Evolutionary conservation across 129 eudicot species (phyloP).

Genomic region (Rutidosis leptorrhynchoides): DNA sequence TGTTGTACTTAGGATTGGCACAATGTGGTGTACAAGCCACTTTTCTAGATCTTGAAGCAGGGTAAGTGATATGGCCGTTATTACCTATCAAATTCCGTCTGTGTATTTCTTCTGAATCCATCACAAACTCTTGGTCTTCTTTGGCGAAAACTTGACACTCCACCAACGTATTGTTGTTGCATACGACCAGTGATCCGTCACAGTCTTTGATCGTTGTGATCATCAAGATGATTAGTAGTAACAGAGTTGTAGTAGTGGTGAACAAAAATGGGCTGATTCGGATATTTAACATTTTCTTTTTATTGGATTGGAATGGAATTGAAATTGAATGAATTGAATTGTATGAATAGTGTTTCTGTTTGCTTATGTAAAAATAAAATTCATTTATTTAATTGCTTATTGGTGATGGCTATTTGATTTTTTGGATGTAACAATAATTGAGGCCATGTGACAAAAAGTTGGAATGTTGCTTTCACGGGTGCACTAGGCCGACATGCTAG

Average conservation of each 20-base stretch:
- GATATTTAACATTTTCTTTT: neutral
- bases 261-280: neutral
- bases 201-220: conserved; percentile 9
- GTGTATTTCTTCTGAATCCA: conserved; percentile 23
- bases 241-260: neutral
- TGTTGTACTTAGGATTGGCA: neutral
- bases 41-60: neutral
- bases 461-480: too few relatives aligned
- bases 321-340: too few relatives aligned
- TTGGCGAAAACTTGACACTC: conserved; percentile 4
- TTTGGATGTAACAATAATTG: too few relatives aligned
- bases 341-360: too few relatives aligned
- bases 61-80: neutral
- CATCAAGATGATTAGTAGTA: conserved; percentile 5
- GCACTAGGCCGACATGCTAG: too few relatives aligned
- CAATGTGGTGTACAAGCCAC: neutral
- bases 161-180: conserved; percentile 9
- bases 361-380: too few relatives aligned
- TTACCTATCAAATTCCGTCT: neutral
- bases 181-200: neutral
- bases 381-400: too few relatives aligned
- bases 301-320: neutral
- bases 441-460: too few relatives aligned
- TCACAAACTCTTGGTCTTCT: conserved; percentile 23
- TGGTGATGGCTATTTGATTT: too few relatives aligned